Evolutionary conservation across 2,329 filamentous ascomycete species (phyloP), one percentile per base, ranked within the genome.

Genomic region (Ascochyta koolunga): DNA sequence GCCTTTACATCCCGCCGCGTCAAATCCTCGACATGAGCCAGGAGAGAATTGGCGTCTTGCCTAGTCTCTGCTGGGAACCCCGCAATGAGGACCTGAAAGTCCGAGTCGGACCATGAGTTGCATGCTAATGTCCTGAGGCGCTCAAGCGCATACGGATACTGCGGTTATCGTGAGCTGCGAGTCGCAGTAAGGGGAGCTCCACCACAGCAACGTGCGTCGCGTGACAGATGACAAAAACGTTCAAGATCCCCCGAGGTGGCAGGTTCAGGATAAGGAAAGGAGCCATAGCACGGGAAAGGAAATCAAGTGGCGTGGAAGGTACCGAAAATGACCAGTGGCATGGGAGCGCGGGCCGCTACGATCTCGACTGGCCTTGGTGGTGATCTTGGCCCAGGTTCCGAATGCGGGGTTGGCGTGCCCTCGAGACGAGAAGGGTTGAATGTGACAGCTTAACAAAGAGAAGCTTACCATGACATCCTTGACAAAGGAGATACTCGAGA

Each of bases 401-500:
- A 64, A 56, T 68, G 70, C 69, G 68, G 69, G 71, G 69, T 68
- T 66, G 63, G 42, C 50, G 57, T 44, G 56, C 24, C 52, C 53
- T 67, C 55, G 61, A 60, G 58, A 59, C 59, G 60, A 50, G 49
- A 55, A 32, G 46, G 32, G 41, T 31, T 18, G 39, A 50, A 16
- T 41, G 32, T 22, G 53, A 59, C 58, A 55, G 51, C 36, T 43
- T 61, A 32, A 49, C 70, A 53, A 63, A 49, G 54, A 48, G 54
- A 62, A 54, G 62, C 89, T 84, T 85, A 93, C 90, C 78, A 93
- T 79, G 61, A 90, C 85, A 73, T 92, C 88, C 78, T 90, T 90
- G 76, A 93, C 90, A 76, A 93, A 93, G 65, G 88, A 90, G 72
- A 93, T 91, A 65, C 89, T 88, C 74, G 89, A 92, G 60, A 93